These are phyloP conservation scores for Pseudogymnoascus sp. DNA, from an alignment of 2,329 filamentous ascomycete species.

Conservation along the genomic window DNA sequence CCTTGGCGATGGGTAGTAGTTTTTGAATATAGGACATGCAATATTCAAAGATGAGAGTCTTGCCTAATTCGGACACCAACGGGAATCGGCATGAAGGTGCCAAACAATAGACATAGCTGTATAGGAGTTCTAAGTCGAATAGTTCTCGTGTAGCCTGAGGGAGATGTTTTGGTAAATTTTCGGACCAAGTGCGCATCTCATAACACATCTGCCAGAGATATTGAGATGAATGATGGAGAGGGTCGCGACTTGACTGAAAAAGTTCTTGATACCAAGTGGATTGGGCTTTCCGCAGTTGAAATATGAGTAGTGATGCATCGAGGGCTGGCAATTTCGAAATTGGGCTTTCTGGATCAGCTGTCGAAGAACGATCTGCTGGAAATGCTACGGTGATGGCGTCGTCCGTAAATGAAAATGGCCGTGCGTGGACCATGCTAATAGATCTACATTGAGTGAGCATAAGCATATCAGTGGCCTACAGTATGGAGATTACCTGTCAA, in stretches of 20 bases:
- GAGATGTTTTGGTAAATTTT: conserved; percentile 60
- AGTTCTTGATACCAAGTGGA: conserved; percentile 86
- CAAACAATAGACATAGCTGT: conserved; percentile 84
- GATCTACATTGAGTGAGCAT: conserved; percentile 43
- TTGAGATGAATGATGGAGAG: conserved; percentile 58
- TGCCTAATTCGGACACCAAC: conserved; percentile 65
- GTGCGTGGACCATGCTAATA: conserved; percentile 79
- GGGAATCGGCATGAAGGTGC: conserved; percentile 71
- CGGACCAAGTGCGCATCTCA: conserved; percentile 73
- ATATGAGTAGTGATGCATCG: conserved; percentile 67
- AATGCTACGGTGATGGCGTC: conserved; percentile 77
- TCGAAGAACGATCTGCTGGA: conserved; percentile 42
- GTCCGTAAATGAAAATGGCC: conserved; percentile 90
- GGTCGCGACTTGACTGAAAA: conserved; percentile 66
- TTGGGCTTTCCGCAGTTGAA: conserved; percentile 75
- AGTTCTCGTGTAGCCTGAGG: conserved; percentile 60
- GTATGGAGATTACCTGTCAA: conserved; percentile 60
- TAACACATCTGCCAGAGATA: conserved; percentile 71
- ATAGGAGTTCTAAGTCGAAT: conserved; percentile 82
- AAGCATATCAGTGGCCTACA: neutral
- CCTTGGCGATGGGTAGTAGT: conserved; percentile 59
- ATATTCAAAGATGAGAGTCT: conserved; percentile 77
- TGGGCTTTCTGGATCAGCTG: conserved; percentile 14
- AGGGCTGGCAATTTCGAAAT: conserved; percentile 35
- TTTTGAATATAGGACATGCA: conserved; percentile 72